Percentiles rank a stretch among this genome's conserved stretches.
phyloP scores from a whole-genome alignment of 163 green algal genomes.

The Scenedesmus sp. region DNA sequence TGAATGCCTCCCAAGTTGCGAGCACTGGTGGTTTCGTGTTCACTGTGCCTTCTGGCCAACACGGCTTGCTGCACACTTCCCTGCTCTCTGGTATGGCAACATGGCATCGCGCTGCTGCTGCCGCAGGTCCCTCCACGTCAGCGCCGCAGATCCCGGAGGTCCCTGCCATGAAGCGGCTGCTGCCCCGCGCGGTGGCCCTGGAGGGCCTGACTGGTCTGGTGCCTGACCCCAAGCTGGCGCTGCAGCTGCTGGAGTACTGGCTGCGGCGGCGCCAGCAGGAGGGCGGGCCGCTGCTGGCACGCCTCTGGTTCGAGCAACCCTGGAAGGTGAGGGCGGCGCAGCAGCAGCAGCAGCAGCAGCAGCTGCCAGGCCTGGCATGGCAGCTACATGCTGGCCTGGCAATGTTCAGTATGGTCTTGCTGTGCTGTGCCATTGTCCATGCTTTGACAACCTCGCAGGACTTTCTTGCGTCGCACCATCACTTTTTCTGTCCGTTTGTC shows the following conservation, averaged over 20 bases:
- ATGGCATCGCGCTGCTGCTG: not conserved
- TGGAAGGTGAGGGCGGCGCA: conserved; percentile 59
- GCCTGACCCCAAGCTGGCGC: conserved; percentile 38
- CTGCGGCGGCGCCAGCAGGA: conserved; percentile 58
- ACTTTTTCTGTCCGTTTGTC: not conserved
- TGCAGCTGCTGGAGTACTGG: conserved; percentile 91
- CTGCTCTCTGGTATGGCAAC: conserved; percentile 9
- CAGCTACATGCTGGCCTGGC: not conserved
- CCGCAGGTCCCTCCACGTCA: conserved; percentile 39
- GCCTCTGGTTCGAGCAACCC: conserved; percentile 73
- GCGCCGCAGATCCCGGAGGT: conserved; percentile 56
- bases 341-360: not conserved
- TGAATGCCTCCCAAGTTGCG: not conserved
- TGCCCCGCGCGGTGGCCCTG: conserved; percentile 46
- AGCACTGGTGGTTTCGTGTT: not conserved
- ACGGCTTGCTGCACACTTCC: not conserved
- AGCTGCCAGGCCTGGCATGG: not conserved
- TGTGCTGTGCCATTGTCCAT: not conserved
- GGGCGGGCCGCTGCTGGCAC: conserved; percentile 80
- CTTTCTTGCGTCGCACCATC: too few species aligned
- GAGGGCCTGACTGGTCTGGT: conserved; percentile 15
- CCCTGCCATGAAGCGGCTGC: conserved; percentile 51
- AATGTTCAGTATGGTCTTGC: not conserved
- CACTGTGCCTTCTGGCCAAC: not conserved
- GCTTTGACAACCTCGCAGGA: not conserved